Percentiles rank a stretch among this genome's conserved stretches.
These are phyloP conservation scores for Dissophora ornata DNA, from an alignment of 192 early-diverging fungal genomes.

Conservation along the genomic window DNA sequence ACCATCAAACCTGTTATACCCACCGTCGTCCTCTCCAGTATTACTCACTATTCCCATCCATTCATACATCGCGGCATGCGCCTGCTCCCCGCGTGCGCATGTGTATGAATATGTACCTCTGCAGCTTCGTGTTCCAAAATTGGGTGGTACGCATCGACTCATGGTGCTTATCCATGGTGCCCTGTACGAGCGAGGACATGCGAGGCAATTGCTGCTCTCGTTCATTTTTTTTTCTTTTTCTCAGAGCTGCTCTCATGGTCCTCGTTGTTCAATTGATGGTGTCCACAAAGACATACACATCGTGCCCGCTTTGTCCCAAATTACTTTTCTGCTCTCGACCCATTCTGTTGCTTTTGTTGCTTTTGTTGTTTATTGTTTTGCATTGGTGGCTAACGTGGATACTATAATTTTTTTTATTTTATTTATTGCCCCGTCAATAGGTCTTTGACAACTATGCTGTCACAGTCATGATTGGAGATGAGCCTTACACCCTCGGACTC, in stretches of 20 bases:
- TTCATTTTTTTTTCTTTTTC: no score
- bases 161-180: conserved; percentile 20
- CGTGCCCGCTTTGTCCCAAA: conserved; percentile 1
- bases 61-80: neutral
- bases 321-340: neutral
- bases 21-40: no score
- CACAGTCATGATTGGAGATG: conserved; percentile 98
- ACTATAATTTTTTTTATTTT: conserved; percentile 7
- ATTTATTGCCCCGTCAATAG: conserved; percentile 39
- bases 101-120: neutral
- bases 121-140: conserved; percentile 1
- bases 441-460: conserved; percentile 99
- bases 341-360: no score
- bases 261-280: conserved; percentile 12
- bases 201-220: conserved; percentile 30
- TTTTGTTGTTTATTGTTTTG: neutral
- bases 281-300: no score
- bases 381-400: neutral
- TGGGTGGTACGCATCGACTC: neutral
- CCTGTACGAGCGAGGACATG: no score
- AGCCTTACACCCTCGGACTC: conserved; percentile 94
- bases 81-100: neutral
- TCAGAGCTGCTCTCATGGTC: conserved; percentile 48
- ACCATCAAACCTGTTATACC: no score
- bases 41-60: neutral